Conservation (phyloP, 768 basidiomycete species). For the Collybia mongolica region DNA sequence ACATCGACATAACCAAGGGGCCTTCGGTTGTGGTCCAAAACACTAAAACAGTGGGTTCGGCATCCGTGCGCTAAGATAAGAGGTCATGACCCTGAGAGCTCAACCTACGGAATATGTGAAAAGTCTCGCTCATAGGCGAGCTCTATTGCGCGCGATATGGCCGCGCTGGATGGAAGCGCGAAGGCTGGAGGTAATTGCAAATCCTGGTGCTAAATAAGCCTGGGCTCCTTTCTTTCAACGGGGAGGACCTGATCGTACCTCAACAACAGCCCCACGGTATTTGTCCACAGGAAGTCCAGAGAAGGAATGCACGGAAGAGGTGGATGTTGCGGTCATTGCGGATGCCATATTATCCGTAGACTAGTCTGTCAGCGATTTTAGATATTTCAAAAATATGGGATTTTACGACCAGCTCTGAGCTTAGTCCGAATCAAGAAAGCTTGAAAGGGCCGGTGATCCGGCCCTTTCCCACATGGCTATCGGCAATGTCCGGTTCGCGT, state of each 20-base stretch:
- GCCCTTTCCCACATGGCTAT: no score
- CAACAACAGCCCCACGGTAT: conserved; percentile 89
- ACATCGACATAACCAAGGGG: conserved; percentile 88
- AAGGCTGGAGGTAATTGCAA: conserved; percentile 88
- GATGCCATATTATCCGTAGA: conserved; percentile 8
- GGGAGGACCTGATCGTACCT: conserved; percentile 46
- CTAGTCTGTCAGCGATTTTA: no score
- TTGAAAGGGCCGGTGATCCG: no score
- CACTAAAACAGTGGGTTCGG: conserved; percentile 39
- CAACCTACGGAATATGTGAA: conserved; percentile 81
- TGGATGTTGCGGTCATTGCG: conserved; percentile 6
- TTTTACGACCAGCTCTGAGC: no score
- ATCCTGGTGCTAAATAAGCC: conserved; percentile 43
- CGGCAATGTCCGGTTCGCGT: no score
- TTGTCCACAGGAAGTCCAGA: conserved; percentile 36
- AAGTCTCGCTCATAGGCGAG: conserved; percentile 93
- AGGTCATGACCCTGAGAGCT: not conserved
- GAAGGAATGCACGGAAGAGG: conserved; percentile 5
- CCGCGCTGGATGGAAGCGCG: conserved; percentile 68
- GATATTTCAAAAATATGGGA: no score
- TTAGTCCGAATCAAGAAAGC: no score
- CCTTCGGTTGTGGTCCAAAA: conserved; percentile 67
- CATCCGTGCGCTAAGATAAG: not conserved
- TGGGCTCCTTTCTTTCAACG: not conserved
- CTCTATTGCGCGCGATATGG: conserved; percentile 75